A percentile compares a stretch with the other conserved stretches of the same genome.
Evolutionary conservation across 805 yeast species (phyloP).

Genomic region (Candida vartiovaarae): DNA sequence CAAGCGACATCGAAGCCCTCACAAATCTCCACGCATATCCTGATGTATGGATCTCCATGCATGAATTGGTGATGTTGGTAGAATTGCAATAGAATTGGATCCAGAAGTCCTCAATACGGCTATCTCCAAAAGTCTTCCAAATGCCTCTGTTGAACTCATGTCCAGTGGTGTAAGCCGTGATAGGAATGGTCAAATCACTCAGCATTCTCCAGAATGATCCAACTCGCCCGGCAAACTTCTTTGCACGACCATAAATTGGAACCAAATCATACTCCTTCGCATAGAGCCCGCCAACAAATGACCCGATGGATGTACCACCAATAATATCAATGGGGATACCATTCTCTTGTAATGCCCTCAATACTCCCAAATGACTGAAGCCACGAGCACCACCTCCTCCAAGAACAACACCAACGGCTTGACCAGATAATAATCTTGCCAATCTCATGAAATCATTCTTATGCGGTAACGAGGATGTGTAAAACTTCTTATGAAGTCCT

Average conservation of each 20-base stretch:
- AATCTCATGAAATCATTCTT: constrained; percentile 85
- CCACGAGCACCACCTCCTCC: constrained; percentile 99
- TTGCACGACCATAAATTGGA: constrained; percentile 84
- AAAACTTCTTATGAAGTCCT: constrained; percentile 7
- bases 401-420: constrained; percentile 87
- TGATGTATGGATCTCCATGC: constrained; percentile 87
- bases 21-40: constrained; percentile 96
- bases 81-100: constrained; percentile 82
- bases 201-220: constrained; percentile 81
- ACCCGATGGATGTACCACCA: constrained; percentile 96
- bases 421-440: constrained; percentile 85
- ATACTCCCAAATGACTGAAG: constrained; percentile 82
- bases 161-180: constrained; percentile 92
- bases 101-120: constrained; percentile 96
- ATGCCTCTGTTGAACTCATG: constrained; percentile 95
- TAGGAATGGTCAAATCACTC: constrained; percentile 85
- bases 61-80: constrained; percentile 88
- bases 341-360: constrained; percentile 82
- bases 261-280: constrained; percentile 90
- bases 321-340: constrained; percentile 91
- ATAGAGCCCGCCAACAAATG: constrained; percentile 91
- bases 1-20: constrained; percentile 93
- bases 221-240: constrained; percentile 76
- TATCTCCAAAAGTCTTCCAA: constrained; percentile 94
- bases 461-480: constrained; percentile 38